Conservation (phyloP, 257 asterid genomes). For the Voacanga thouarsii region DNA sequence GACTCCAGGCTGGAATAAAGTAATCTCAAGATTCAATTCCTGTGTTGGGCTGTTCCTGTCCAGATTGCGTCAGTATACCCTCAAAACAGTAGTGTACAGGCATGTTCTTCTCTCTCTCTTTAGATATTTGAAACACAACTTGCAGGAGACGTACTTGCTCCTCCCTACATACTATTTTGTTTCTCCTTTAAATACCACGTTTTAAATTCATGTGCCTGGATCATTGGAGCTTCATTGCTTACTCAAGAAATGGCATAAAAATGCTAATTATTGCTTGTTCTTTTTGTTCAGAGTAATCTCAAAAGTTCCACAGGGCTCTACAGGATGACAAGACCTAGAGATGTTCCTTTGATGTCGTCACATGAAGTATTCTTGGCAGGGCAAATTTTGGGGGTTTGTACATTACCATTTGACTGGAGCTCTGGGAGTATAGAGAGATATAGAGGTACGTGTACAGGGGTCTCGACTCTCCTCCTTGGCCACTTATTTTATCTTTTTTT, state of each 20-base stretch:
- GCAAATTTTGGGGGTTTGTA: slow-evolving; percentile 50
- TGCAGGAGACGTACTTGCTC: no score
- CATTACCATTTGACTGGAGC: slow-evolving; percentile 39
- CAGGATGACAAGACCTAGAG: slow-evolving; percentile 22
- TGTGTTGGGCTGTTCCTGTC: slow-evolving; percentile 32
- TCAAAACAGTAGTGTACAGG: slow-evolving; percentile 62
- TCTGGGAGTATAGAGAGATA: slow-evolving; percentile 43
- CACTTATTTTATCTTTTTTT: slow-evolving; percentile 20
- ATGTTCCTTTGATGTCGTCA: slow-evolving; percentile 24
- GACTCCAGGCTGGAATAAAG: slow-evolving; percentile 64
- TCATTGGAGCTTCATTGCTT: not conserved
- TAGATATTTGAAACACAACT: not conserved
- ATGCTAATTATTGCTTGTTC: not conserved
- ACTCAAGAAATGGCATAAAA: not conserved
- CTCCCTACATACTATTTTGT: no score
- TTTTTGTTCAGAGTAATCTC: slow-evolving; percentile 36
- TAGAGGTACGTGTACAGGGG: slow-evolving; percentile 79
- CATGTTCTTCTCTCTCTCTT: slow-evolving; percentile 21
- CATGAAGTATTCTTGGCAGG: slow-evolving; percentile 29
- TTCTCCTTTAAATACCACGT: no score
- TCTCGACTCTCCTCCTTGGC: slow-evolving; percentile 40
- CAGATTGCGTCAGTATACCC: slow-evolving; percentile 37
- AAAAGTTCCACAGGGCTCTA: slow-evolving; percentile 32
- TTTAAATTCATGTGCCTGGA: not conserved
- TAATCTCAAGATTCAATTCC: slow-evolving; percentile 20